Base-by-base conservation (phyloP, 1,139 yeast species). In the Pichia norvegensis region DNA sequence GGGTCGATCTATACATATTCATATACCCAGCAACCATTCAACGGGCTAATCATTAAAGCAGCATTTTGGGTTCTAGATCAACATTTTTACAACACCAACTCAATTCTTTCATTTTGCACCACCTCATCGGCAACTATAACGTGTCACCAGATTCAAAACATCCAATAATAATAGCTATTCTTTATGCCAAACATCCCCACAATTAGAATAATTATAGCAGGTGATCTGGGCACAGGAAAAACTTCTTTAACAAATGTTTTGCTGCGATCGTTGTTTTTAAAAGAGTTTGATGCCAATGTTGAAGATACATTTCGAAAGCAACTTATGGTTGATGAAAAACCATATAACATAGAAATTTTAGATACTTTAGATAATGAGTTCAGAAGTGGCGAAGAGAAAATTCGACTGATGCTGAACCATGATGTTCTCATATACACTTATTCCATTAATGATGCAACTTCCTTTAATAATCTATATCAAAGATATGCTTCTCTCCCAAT, bases 201-300 rank as follows among this genome's bases (percentile, higher is more conserved):
- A 25, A 62, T 76, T 50, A 78, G 73, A 36, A 77, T 76, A 45
- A 45, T 52, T 5, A 33, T 52, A 20, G 74, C 76, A 36, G 82
- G 82, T 16, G 80, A 79, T 45, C 70, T 74, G 55, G 78, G 77
- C 55, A 76, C 73, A 42, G 82, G 82, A 52, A 77, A 77, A 57
- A 71, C 79, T 16, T 75, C 79, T 19, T 64, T 76, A 50, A 71
- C 78, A 45, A 67, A 73, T 47, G 77, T 72, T 55, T 71, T 71
- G 53, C 67, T 72, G 44, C 77, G 74, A 55, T 65, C 73, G 25
- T 75, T 70, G 50, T 75, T 72, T 55, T 72, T 69, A 47, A 76
- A 70, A 52, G 76, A 72, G 54, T 69, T 72, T 51, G 80, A 74
- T 58, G 75, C 80, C 6, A 69, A 76, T 22, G 68, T 76, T 50